Evolutionary conservation across 2,329 filamentous ascomycete genomes (phyloP).

Genomic region (Ceratocystis albifundus): DNA sequence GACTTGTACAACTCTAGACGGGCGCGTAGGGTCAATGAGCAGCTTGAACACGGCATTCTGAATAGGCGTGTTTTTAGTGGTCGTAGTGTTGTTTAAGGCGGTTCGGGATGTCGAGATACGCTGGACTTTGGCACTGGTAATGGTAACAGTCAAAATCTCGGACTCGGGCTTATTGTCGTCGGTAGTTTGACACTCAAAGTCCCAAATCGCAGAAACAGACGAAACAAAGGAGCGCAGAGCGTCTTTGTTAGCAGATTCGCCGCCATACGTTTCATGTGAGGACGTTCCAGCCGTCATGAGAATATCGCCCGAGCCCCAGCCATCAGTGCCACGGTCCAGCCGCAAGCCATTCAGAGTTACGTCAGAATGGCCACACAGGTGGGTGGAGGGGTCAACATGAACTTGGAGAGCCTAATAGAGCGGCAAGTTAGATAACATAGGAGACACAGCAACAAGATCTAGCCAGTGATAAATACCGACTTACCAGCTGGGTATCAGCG

Average conservation of each 20-base stretch:
- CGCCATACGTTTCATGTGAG: neutral
- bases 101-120: conserved; percentile 15
- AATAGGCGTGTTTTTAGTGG: conserved; percentile 9
- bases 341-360: conserved; percentile 16
- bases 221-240: neutral
- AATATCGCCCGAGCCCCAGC: conserved; percentile 19
- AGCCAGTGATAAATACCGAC: conserved; percentile 14
- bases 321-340: conserved; percentile 14
- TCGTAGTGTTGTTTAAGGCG: conserved; percentile 12
- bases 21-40: conserved; percentile 19
- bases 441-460: neutral
- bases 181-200: conserved; percentile 19
- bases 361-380: conserved; percentile 19
- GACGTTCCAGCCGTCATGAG: neutral
- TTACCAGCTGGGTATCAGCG: conserved; percentile 17
- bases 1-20: conserved; percentile 20
- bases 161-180: conserved; percentile 11
- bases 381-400: conserved; percentile 13
- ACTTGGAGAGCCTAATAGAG: conserved; percentile 16
- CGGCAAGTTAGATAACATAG: neutral
- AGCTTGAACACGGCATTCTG: conserved; percentile 23
- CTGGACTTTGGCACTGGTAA: conserved; percentile 16
- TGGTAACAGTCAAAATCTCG: conserved; percentile 21
- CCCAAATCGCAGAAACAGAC: conserved; percentile 17
- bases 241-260: neutral